A percentile compares a stretch with the other conserved stretches of the same genome.
These are phyloP conservation scores for Fonsecaea pedrosoi DNA, from an alignment of 2,329 filamentous ascomycete species.

Conservation along the genomic window DNA sequence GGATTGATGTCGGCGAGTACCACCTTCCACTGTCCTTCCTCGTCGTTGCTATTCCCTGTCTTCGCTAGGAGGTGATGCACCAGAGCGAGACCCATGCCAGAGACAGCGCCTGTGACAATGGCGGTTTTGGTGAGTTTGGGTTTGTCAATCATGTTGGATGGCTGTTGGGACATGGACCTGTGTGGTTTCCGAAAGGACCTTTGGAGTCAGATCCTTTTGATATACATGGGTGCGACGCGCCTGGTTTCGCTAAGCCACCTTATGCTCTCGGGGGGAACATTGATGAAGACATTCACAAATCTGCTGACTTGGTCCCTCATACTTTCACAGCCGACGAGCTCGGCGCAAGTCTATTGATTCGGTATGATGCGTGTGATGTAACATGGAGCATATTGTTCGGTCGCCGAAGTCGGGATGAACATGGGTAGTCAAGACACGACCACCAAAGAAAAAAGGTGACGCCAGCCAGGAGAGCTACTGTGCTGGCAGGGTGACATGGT, in stretches of 20 bases:
- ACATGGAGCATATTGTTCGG: background rate
- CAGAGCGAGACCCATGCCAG: slow-evolving; percentile 67
- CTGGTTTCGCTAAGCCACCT: background rate
- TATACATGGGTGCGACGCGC: background rate
- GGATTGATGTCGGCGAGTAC: slow-evolving; percentile 60
- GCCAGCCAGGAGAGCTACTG: too few relatives aligned
- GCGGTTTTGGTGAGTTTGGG: slow-evolving; percentile 9
- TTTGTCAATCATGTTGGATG: slow-evolving; percentile 4
- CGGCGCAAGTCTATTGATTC: background rate
- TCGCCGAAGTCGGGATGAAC: background rate
- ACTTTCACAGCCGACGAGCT: background rate
- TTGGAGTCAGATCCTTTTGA: background rate
- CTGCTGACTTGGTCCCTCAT: too few relatives aligned
- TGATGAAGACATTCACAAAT: too few relatives aligned
- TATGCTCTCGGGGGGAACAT: too few relatives aligned
- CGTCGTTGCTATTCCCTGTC: slow-evolving; percentile 30
- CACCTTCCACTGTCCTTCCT: slow-evolving; percentile 59
- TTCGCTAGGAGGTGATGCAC: slow-evolving; percentile 55
- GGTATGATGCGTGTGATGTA: background rate
- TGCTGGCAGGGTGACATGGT: too few relatives aligned
- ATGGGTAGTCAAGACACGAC: background rate
- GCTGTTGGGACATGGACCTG: background rate
- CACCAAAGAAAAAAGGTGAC: background rate
- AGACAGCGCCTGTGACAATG: slow-evolving; percentile 58
- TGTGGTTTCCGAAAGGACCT: background rate